Base-by-base conservation (phyloP, 768 basidiomycete species). In the Pleurotus giganteus region DNA sequence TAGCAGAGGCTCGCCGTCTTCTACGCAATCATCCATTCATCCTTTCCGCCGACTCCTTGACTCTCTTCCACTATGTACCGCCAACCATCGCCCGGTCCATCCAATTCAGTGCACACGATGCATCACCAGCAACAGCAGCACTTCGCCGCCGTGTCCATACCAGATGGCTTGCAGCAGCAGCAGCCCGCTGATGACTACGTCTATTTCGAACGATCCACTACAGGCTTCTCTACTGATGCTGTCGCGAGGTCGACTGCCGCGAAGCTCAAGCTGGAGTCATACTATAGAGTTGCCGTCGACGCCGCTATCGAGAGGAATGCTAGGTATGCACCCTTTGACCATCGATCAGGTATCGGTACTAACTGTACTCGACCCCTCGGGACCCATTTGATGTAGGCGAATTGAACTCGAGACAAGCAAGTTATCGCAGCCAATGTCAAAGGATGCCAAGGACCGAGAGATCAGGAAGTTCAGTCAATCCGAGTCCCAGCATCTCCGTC, bases 231-330 rank as follows among this genome's bases (percentile, higher is more conserved):
- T 15, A 84, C 93, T 59, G 87, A 91, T 66, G 89, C 92, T 17
- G 80, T 93, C 50, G 92, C 94, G 55, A 89, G 90, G 47, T 88
- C 92, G 6, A 96, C 93, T 45, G 91, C 90, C 23, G 94, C 95
- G 17, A 97, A 97, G 69, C 84, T 98, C 69, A 97, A 97, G 72
- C 86, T 99, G 54, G 95, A 96, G 71, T 91, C 95, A 43, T 98
- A 88, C 76, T 99, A 99, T 80, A 98, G 98, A 72, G 89, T 98
- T 55, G 94, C 95, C 4, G 96, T 99, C 29, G 94, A 98, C 68
- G 83, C 92, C 58, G 96, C 96, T 45, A 96, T 99, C 59, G 94
- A 94, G 68, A 79, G 96, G 56, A 98, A 98, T 71, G 88, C 89
- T 47, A 84, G 96, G 95, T 96, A 64, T 51, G 64, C 17, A 23